Base-by-base conservation (phyloP, 352 stramenopile species). In the Globisporangium sylvaticum region DNA sequence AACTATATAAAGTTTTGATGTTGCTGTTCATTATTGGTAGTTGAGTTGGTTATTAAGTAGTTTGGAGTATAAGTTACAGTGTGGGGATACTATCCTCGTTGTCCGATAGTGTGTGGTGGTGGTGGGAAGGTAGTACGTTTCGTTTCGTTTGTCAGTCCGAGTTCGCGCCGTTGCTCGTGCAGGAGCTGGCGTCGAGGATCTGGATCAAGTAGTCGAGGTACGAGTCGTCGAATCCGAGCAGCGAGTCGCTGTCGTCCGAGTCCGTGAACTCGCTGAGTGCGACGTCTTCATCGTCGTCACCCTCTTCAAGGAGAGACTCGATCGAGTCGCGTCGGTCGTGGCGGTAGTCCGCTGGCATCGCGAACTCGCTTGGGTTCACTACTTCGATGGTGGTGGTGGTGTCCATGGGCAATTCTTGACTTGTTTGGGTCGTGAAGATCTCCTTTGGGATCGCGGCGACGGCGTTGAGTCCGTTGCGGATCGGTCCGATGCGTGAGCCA, bases 221-320 rank as follows among this genome's bases (percentile, higher is more conserved):
- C 39, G 22, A 18, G 24, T 64, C 56, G 31, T 69, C 64, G 24
- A 65, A 67, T 7, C 52, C 62, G 18, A 67, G 42, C 4, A 67
- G 53, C 53, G 62, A 67, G 53, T 67, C 62, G 52, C 52, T 67
- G 52, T 67, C 62, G 52, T 67, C 62, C 62, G 62, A 67, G 54
- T 67, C 62, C 10, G 62, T 57, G 37, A 55, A 56, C 52, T 67
- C 62, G n/a, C 52, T 62, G 20, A 44, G 22, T 1, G 25, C 62
- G 53, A 42, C 5, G 10, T 55, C 39, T 18, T 50, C 52, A 3
- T 61, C 62, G 20, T 58, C 62, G 27, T 67, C 62, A 20, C 62
- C 62, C 14, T 67, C 62, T 61, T 67, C 62, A 18, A 67, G 62
- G n/a, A 67, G 62, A 6, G 62, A 67, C 54, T 67, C 62, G 39